A percentile compares a stretch with the other conserved stretches of the same genome.
Evolutionary conservation across 257 asterid species (phyloP).

Genomic region (Solanum virginianum): DNA sequence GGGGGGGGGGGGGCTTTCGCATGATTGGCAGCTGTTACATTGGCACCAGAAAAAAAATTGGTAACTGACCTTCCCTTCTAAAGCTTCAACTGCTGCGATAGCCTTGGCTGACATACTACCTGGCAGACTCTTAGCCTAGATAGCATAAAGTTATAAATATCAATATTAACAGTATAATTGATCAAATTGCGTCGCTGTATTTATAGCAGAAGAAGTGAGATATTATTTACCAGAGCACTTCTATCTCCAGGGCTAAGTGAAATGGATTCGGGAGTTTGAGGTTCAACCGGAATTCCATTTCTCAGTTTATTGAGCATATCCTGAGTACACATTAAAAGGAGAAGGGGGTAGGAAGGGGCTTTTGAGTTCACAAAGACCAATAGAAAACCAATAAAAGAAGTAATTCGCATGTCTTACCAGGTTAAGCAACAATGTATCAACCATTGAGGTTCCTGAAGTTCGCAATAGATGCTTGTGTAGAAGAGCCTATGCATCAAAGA

Average conservation of each 20-base stretch:
- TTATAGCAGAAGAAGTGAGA: background rate
- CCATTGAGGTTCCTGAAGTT: slow-evolving; percentile 59
- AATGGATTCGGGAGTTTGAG: slow-evolving; percentile 42
- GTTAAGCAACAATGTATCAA: slow-evolving; percentile 62
- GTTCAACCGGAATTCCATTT: slow-evolving; percentile 63
- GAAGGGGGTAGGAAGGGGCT: background rate
- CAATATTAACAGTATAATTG: background rate
- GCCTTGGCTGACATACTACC: slow-evolving; percentile 61
- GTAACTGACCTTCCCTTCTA: slow-evolving; percentile 81
- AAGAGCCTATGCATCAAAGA: slow-evolving; percentile 35
- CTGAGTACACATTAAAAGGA: slow-evolving; percentile 15
- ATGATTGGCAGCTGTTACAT: background rate
- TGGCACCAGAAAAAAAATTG: slow-evolving; percentile 4
- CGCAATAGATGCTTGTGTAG: slow-evolving; percentile 88
- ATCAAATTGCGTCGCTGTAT: background rate
- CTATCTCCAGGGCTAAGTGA: slow-evolving; percentile 60
- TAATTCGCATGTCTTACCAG: slow-evolving; percentile 40
- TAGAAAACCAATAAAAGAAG: background rate
- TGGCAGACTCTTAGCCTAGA: slow-evolving; percentile 69
- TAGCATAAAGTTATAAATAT: background rate
- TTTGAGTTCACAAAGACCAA: background rate
- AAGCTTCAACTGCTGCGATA: slow-evolving; percentile 49
- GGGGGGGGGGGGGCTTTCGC: background rate
- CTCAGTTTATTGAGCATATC: slow-evolving; percentile 62
- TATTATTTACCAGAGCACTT: slow-evolving; percentile 42